These are phyloP conservation scores for Suillus luteus DNA, from an alignment of 768 basidiomycete genomes.

Conservation along the genomic window DNA sequence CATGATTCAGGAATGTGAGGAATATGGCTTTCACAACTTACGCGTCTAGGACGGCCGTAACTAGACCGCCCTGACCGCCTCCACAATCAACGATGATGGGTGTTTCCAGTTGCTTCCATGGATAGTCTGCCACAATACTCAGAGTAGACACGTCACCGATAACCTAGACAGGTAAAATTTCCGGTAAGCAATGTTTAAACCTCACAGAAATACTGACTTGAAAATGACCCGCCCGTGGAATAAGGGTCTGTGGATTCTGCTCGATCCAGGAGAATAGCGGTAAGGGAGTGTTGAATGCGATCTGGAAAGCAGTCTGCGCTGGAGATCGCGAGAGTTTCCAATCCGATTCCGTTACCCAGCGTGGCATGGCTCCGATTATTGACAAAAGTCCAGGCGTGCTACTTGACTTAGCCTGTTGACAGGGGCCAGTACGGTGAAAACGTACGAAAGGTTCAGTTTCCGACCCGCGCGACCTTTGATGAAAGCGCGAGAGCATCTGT, in stretches of 20 bases:
- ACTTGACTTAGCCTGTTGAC: not conserved
- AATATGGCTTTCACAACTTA: slow-evolving; percentile 16
- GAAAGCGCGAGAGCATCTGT: slow-evolving; percentile 20
- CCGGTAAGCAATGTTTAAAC: not conserved
- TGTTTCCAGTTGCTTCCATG: slow-evolving; percentile 37
- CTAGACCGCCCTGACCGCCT: slow-evolving; percentile 42
- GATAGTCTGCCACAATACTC: slow-evolving; percentile 41
- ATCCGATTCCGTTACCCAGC: slow-evolving; percentile 18
- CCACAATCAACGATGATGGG: slow-evolving; percentile 43
- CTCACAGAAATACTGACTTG: not conserved
- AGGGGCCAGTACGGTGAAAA: not conserved
- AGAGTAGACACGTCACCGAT: slow-evolving; percentile 25
- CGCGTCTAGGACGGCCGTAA: slow-evolving; percentile 40
- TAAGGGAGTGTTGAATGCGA: slow-evolving; percentile 38
- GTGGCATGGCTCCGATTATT: slow-evolving; percentile 13
- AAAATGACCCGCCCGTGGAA: not conserved
- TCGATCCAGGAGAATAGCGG: slow-evolving; percentile 29
- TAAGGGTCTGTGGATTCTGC: not conserved
- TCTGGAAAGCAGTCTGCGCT: slow-evolving; percentile 38
- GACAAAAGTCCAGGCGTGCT: slow-evolving; percentile 18
- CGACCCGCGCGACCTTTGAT: slow-evolving; percentile 18
- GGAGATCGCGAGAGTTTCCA: slow-evolving; percentile 19
- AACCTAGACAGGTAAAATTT: not conserved
- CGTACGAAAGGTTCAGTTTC: slow-evolving; percentile 17
- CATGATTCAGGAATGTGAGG: not conserved